Evolutionary conservation across 108 stramenopile species (phyloP).

Genomic region (Aurantiochytrium sp.): DNA sequence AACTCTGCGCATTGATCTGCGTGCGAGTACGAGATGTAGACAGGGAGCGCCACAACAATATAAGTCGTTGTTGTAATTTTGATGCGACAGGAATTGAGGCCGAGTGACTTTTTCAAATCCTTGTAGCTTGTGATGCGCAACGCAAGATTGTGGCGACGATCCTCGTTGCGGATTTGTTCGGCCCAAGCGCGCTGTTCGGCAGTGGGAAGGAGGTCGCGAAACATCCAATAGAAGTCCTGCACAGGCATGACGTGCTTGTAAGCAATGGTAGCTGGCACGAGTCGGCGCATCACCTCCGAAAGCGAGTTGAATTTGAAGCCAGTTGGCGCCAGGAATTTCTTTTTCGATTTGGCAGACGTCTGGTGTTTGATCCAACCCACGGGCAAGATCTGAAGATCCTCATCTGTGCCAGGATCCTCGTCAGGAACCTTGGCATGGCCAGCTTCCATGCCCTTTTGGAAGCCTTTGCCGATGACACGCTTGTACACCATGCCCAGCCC

Average conservation of each 20-base stretch:
- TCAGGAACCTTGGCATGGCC: neutral
- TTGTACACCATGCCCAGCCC: neutral
- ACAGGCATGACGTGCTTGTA: neutral
- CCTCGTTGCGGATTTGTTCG: neutral
- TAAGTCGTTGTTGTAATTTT: neutral
- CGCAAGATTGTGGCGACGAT: neutral
- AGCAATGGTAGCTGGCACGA: neutral
- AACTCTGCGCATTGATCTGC: neutral
- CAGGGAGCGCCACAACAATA: neutral
- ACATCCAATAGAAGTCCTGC: slow-evolving; percentile 12
- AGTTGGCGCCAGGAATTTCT: neutral
- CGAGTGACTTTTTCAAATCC: neutral
- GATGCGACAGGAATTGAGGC: neutral
- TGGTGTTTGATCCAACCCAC: neutral
- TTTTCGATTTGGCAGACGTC: neutral
- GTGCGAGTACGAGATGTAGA: neutral
- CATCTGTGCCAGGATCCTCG: neutral
- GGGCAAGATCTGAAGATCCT: neutral
- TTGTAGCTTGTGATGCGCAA: neutral
- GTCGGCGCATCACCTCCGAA: neutral
- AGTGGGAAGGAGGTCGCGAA: neutral
- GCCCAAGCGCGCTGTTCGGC: neutral
- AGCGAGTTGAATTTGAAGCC: neutral
- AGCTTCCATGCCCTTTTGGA: neutral
- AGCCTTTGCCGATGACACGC: slow-evolving; percentile 1